Evolutionary conservation across 352 stramenopile species (phyloP), one percentile per base, ranked within the genome.

Genomic region (Thalassiosira livingstoniorum): DNA sequence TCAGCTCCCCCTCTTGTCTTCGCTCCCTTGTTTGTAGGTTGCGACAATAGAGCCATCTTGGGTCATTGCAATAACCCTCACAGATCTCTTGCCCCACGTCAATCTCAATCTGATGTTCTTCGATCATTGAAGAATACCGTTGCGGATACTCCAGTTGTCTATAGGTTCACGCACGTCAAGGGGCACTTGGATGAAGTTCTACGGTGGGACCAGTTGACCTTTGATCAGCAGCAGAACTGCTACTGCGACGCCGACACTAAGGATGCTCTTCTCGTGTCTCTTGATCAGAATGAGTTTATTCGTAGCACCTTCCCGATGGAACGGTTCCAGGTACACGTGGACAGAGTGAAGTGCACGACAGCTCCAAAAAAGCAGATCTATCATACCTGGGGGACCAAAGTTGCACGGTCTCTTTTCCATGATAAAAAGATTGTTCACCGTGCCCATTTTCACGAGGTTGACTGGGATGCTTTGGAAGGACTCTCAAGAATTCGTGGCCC

Each of bases 31-130:
- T 18, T 4, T 47, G 4, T 45, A 47, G 57, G 57, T 13, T 65
- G 57, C 29, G 57, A 65, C 57, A 65, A 65, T n/a, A 65, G 47
- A 47, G 57, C 31, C 3, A 25, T 65, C 7, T 18, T 65, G 4
- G 15, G 47, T 45, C 57, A 65, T 23, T 29, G 57, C 29, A 65
- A 65, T n/a, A 29, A 65, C 32, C 57, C 57, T 13, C 32, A n/a
- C 2, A 29, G 57, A 2, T 34, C 57, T 15, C 4, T 65, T 2
- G 5, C 57, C 23, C 5, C 27, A 2, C 23, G 25, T n/a, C 57
- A 65, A 34, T 2, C 2, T 18, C 57, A 65, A n/a, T 7, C 57
- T 10, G 57, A 65, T 45, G 32, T 65, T 4, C 57, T 65, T n/a
- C 10, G 32, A 2, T 65, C 25, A 15, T 65, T 47, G 23, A 43